phyloP scores from a whole-genome alignment of 2,329 filamentous ascomycete genomes.

The Fonsecaea erecta region DNA sequence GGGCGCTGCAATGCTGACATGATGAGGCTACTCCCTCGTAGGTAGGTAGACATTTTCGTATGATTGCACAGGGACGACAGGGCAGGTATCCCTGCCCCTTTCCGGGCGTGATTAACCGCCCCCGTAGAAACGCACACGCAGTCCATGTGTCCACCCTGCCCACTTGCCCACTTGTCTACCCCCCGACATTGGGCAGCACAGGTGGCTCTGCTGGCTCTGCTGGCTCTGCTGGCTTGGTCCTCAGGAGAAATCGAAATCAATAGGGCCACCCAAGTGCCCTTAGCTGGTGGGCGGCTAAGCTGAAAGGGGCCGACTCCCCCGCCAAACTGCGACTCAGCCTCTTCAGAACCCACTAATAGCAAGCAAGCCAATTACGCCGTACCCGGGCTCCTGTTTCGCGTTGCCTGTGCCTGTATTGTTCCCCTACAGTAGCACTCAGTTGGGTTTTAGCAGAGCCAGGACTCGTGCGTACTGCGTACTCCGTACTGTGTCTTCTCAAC shows the following conservation, averaged over 20 bases:
- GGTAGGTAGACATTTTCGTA: too few relatives aligned
- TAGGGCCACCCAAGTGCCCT: background rate
- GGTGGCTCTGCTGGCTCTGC: background rate
- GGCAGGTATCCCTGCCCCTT: background rate
- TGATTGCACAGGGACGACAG: background rate
- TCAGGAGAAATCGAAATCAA: background rate
- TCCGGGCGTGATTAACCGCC: background rate
- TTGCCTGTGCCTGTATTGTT: too few relatives aligned
- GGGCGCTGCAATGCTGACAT: background rate
- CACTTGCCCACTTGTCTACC: background rate
- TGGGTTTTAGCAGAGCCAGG: too few relatives aligned
- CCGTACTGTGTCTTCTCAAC: too few relatives aligned
- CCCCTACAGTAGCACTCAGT: too few relatives aligned
- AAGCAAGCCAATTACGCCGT: too few relatives aligned
- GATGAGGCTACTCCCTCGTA: background rate
- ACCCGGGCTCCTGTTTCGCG: too few relatives aligned
- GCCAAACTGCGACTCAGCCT: background rate
- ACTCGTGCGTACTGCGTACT: too few relatives aligned
- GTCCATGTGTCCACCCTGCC: background rate
- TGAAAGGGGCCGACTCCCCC: background rate
- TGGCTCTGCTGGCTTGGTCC: too few relatives aligned
- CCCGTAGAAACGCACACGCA: too few relatives aligned
- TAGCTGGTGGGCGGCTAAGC: background rate
- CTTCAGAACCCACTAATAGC: background rate
- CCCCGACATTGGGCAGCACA: background rate